Evolutionary conservation across 1,139 yeast species (phyloP).

Genomic region (Scheffersomyces quercinus): DNA sequence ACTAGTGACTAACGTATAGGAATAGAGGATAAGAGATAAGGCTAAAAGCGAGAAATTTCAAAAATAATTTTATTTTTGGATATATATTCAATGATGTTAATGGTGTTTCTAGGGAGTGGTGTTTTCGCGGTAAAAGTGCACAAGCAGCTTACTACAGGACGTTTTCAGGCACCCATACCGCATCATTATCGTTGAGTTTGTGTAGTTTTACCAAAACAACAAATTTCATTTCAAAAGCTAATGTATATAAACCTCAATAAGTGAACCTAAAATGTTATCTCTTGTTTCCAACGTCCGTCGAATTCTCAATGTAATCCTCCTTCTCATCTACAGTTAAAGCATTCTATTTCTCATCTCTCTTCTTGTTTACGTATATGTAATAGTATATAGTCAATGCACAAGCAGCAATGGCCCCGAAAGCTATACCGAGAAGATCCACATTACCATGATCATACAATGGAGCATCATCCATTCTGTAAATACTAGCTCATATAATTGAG

Average conservation of each 20-base stretch:
- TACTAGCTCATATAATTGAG: constrained; percentile 13
- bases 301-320: constrained; percentile 39
- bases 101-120: no score
- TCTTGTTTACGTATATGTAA: constrained; percentile 49
- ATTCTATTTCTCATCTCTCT: constrained; percentile 48
- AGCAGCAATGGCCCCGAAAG: constrained; percentile 12
- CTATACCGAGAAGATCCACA: constrained; percentile 11
- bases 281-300: constrained; percentile 54
- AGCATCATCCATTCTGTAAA: constrained; percentile 16
- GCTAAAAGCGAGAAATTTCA: no score
- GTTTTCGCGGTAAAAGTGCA: no score
- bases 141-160: no score
- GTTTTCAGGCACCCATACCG: no score
- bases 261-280: constrained; percentile 52
- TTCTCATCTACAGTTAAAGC: constrained; percentile 48
- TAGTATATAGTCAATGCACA: constrained; percentile 23
- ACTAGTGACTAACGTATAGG: no score
- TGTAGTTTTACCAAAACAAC: no score
- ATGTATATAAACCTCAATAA: constrained; percentile 4
- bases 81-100: no score
- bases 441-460: constrained; percentile 17
- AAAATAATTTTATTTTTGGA: no score
- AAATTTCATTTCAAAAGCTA: no score
- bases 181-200: no score
- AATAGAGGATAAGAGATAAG: no score